Base-by-base conservation (phyloP, 805 yeast genomes). In the Candida odintsovae region DNA sequence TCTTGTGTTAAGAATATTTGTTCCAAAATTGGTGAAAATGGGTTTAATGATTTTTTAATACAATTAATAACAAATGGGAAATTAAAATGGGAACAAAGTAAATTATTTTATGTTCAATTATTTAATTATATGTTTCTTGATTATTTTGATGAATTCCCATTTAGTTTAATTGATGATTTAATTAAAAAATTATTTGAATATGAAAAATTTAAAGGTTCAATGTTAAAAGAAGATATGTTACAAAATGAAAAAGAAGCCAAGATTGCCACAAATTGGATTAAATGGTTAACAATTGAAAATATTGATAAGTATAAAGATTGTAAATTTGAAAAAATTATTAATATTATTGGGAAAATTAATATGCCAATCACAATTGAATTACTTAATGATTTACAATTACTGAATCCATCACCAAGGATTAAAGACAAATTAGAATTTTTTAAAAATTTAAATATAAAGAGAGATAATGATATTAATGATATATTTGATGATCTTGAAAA, bases 51-150 rank as follows among this genome's bases (percentile, higher is more conserved):
- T 8, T 59, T 63, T 10, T 43, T 73, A 43, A 40, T 67, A 6
- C 67, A 68, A 41, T 64, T 68, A n/a, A 48, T 74, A 18, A 55
- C 69, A 2, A 63, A 52, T 51, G 50, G 36, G 49, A 69, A 52
- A 52, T 52, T 38, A 43, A 66, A 45, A 10, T 58, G 49, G 44
- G 59, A 54, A 1, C 55, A 52, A 15, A 44, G 67, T 7, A 51
- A 58, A 40, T 25, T 58, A 13, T 45, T 71, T 11, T 71, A 65
- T 52, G 63, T 52, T 25, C 66, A 68, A 0, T 40, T 58, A 11
- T n/a, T 59, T 33, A 36, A 43, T 7, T 42, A 49, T 22, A 15
- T 57, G 8, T 47, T n/a, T 15, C 18, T 47, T n/a, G 44, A 21
- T 53, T 13, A 38, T 54, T 20, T 56, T 10, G 51, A 45, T 56